Evolutionary conservation across 163 green algal species (phyloP), one percentile per base, ranked within the genome.

Genomic region (Prototheca cutis): DNA sequence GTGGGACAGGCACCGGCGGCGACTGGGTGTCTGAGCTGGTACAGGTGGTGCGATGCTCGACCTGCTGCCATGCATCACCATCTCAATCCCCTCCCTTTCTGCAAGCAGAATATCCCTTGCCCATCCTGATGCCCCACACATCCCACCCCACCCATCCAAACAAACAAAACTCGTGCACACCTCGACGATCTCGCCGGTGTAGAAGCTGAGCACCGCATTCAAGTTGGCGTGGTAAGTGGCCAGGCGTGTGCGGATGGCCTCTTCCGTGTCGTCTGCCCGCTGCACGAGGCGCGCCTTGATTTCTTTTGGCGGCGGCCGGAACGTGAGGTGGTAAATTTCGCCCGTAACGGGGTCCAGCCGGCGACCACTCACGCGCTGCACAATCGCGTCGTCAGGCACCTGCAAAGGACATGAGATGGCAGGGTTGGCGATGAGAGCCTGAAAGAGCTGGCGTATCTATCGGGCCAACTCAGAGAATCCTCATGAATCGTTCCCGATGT

Each of bases 321-420:
- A 95, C 59, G 84, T 95, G 28, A 98, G 62, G 80, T 99, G 93
- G 79, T 98, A 98, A 69, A 99, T 98, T 31, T 89, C 82, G 49
- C 91, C 92, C 10, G 93, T 97, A 19, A 32, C 80, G 7, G 93
- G 93, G 76, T 99, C 93, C 63, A 87, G 64, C 25, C 93, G 75
- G 13, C 93, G 84, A 4, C 93, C 93, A 34, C 90, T 81, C 32
- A 99, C 90, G 29, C 93, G 79, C 54, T 97, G 91, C 10, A 99
- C 73, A 18, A 99, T 74, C 27, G 90, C 64, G 45, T 95, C 83
- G 61, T 97, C 83, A 17, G 90, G 89, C 7, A 76, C 61, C 61
- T 68, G 52, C n/a, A n/a, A n/a, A n/a, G n/a, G n/a, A n/a, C n/a
- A n/a, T n/a, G n/a, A n/a, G n/a, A n/a, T n/a, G n/a, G n/a, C n/a